Conservation (phyloP, 2,329 filamentous ascomycete species). For the Rugonectria rugulosa region DNA sequence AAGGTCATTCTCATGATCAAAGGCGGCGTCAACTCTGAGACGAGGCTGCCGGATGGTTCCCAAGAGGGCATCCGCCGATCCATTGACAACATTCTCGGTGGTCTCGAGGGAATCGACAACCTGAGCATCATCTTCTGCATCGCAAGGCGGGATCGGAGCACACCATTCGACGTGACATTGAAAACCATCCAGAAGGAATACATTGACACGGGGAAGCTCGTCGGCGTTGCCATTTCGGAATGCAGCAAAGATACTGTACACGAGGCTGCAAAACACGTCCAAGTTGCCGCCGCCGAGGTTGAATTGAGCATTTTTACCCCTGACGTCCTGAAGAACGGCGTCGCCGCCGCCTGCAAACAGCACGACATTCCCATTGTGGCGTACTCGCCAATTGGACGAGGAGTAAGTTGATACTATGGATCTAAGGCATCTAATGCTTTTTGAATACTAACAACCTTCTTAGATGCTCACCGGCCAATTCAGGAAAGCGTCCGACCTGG, state of each 20-base stretch:
- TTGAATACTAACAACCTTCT: no score
- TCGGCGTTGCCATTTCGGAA: no score
- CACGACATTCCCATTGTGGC: constrained; percentile 73
- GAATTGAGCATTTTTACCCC: constrained; percentile 60
- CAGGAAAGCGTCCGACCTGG: constrained; percentile 33
- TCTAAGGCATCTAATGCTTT: constrained; percentile 36
- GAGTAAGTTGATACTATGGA: constrained; percentile 44
- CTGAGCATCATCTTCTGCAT: no score
- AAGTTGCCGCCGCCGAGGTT: constrained; percentile 60
- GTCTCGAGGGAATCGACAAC: no score
- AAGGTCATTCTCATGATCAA: constrained; percentile 70
- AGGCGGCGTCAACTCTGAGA: constrained; percentile 54
- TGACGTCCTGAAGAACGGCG: constrained; percentile 58
- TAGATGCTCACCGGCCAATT: no score
- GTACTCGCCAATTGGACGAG: constrained; percentile 74
- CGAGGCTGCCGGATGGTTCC: constrained; percentile 56
- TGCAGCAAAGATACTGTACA: constrained; percentile 57
- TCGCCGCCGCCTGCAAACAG: constrained; percentile 65
- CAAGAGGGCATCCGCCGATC: constrained; percentile 58
- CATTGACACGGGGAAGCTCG: no score
- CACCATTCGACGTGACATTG: no score
- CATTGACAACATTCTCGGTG: no score
- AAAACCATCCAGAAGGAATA: no score
- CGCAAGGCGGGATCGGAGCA: no score
- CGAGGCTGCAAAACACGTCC: constrained; percentile 53